These are phyloP conservation scores for Malbranchea zuffiana DNA, from an alignment of 2,329 filamentous ascomycete genomes.

Conservation along the genomic window DNA sequence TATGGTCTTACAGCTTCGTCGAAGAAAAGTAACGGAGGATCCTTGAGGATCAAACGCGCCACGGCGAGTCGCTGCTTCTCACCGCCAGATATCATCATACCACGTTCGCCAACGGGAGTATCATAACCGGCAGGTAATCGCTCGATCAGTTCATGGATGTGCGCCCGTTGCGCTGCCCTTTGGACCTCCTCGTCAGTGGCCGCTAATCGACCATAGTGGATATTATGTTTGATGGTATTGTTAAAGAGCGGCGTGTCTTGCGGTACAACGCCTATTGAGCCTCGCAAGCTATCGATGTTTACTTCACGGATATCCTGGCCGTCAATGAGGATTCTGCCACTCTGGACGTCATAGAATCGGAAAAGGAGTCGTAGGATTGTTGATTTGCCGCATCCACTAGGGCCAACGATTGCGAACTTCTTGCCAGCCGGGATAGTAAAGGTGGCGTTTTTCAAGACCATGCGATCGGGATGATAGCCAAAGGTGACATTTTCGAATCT, in stretches of 20 bases:
- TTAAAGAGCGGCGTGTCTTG: slow-evolving; percentile 98
- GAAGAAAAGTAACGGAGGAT: slow-evolving; percentile 83
- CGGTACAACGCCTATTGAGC: slow-evolving; percentile 84
- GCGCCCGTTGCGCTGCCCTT: slow-evolving; percentile 68
- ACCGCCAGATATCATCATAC: slow-evolving; percentile 92
- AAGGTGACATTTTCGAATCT: slow-evolving; percentile 91
- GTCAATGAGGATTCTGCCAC: slow-evolving; percentile 78
- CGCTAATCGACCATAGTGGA: slow-evolving; percentile 76
- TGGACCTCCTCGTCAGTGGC: slow-evolving; percentile 62
- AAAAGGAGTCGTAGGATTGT: slow-evolving; percentile 85
- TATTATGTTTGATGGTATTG: slow-evolving; percentile 90
- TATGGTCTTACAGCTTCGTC: slow-evolving; percentile 60
- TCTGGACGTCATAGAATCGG: slow-evolving; percentile 83
- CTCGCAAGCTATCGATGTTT: slow-evolving; percentile 67
- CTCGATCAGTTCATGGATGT: slow-evolving; percentile 71
- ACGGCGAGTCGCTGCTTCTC: slow-evolving; percentile 89
- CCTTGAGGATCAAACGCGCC: slow-evolving; percentile 72
- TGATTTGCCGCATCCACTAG: slow-evolving; percentile 91
- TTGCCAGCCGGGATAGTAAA: slow-evolving; percentile 90
- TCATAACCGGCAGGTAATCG: slow-evolving; percentile 78
- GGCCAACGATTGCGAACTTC: slow-evolving; percentile 91
- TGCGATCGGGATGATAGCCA: slow-evolving; percentile 75
- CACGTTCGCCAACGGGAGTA: slow-evolving; percentile 85
- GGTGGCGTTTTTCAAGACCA: slow-evolving; percentile 72
- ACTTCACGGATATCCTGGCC: slow-evolving; percentile 84